Base-by-base conservation (phyloP, 345 rosid species). In the Barbarea vulgaris region DNA sequence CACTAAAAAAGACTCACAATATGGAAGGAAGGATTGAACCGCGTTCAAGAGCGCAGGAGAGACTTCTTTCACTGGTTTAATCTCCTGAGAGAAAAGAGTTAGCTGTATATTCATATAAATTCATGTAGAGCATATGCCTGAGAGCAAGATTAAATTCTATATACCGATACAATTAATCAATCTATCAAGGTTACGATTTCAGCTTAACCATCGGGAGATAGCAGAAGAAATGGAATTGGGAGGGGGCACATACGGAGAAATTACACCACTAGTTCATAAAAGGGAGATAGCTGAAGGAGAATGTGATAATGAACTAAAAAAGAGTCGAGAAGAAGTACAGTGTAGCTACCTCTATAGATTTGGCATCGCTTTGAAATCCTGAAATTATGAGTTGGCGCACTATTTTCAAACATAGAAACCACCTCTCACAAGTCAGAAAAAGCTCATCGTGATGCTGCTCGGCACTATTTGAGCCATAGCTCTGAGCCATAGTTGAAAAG, bases 351-450 rank as follows among this genome's bases (percentile, higher is more conserved):
- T 95, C 91, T 27, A 95, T 56, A 65, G 83, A 72, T 81, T 84
- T 90, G 71, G 94, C 86, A 86, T 92, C 97, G 82, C 93, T 88
- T 78, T 79, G 98, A 80, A 87, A 92, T 70, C 98, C 97, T 21
- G 97, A 95, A 76, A 92, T 75, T 55, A 90, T 82, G 80, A 95
- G 81, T 61, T 89, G 93, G 34, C 98, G 90, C 68, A 90, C 84
- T 71, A 89, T 90, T 84, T 90, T 95, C 74, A 83, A 85, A 82
- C 99, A 95, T 69, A 89, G 80, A 71, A 95, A 82, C 98, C 99
- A 95, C 86, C 97, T 90, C 81, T 95, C 98, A 79, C 96, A 85
- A 46, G 79, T 89, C 67, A 95, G 76, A 70, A 89, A 86, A 73
- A 90, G 91, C 76, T 95, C 99, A 75, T 87, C 93, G 28, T 83